Evolutionary conservation across 108 stramenopile species (phyloP).

Genomic region (Asterionellopsis glacialis): DNA sequence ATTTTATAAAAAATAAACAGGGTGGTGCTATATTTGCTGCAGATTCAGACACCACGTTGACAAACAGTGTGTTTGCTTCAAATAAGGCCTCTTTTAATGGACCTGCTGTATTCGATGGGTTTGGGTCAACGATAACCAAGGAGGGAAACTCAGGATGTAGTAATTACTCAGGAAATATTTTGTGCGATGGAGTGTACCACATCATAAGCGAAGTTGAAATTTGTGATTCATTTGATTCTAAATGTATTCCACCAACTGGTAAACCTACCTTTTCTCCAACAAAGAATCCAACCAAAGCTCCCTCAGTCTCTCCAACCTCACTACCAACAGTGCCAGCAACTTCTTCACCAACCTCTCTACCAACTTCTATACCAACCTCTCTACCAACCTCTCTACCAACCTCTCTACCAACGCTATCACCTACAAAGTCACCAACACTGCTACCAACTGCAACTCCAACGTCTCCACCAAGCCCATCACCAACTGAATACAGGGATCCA

Average conservation of each 20-base stretch:
- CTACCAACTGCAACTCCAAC: background rate
- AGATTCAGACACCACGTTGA: conserved; percentile 5
- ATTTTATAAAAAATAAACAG: conserved; percentile 1
- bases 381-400: background rate
- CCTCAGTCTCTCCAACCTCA: background rate
- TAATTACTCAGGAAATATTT: background rate
- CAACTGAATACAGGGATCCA: too few relatives aligned
- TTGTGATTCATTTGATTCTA: background rate
- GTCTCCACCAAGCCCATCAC: background rate
- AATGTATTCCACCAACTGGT: background rate
- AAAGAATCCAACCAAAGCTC: background rate
- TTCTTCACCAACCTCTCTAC: background rate
- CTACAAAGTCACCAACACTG: background rate
- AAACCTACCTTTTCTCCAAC: background rate
- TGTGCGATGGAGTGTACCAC: conserved; percentile 6
- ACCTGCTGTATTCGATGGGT: conserved; percentile 21
- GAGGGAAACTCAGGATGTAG: conserved; percentile 19
- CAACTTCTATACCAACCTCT: background rate
- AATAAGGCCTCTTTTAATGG: conserved; percentile 12
- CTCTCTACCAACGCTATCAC: background rate
- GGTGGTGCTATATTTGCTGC: conserved; percentile 22
- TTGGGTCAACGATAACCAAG: background rate
- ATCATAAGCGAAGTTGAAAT: background rate
- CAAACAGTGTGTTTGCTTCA: conserved; percentile 7
- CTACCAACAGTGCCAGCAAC: background rate